A percentile compares a stretch with the other conserved stretches of the same genome.
Evolutionary conservation across 805 yeast species (phyloP).

Genomic region (Sugiyamaella chiloensis): DNA sequence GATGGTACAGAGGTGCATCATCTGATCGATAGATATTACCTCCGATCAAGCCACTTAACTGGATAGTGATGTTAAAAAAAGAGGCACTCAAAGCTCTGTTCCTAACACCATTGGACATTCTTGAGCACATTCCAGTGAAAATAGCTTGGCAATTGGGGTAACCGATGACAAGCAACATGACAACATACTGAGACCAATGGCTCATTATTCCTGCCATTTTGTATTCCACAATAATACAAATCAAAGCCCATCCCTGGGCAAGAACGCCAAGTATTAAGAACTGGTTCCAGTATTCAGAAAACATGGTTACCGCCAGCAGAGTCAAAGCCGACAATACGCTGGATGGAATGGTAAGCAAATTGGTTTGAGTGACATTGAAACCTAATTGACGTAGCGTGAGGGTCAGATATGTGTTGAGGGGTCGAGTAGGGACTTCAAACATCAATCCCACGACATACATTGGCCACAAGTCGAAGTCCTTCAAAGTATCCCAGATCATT

Average conservation of each 20-base stretch:
- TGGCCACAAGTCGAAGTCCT: constrained; percentile 56
- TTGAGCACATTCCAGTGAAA: constrained; percentile 48
- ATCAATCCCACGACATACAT: constrained; percentile 47
- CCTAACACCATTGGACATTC: constrained; percentile 58
- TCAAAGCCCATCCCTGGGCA: constrained; percentile 35
- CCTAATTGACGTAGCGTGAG: constrained; percentile 48
- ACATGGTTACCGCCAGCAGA: constrained; percentile 26
- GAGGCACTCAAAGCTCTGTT: constrained; percentile 64
- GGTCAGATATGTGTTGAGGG: constrained; percentile 44
- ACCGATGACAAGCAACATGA: constrained; percentile 1
- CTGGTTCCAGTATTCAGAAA: constrained; percentile 23
- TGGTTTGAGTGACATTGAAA: constrained; percentile 49
- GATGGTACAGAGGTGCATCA: constrained; percentile 58
- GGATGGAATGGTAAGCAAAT: constrained; percentile 43
- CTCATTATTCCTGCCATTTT: constrained; percentile 1
- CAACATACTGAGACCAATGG: neutral
- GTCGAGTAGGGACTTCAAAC: constrained; percentile 38
- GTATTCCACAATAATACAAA: constrained; percentile 1
- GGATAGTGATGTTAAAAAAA: constrained; percentile 58
- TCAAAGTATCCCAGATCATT: constrained; percentile 39
- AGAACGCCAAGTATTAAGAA: constrained; percentile 28
- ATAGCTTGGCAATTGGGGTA: constrained; percentile 3
- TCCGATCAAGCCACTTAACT: constrained; percentile 52
- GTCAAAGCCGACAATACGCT: constrained; percentile 19
- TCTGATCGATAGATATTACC: constrained; percentile 54